Evolutionary conservation across 495 filamentous ascomycete species (phyloP), one percentile per base, ranked within the genome.

Genomic region (Aspergillus baeticus): DNA sequence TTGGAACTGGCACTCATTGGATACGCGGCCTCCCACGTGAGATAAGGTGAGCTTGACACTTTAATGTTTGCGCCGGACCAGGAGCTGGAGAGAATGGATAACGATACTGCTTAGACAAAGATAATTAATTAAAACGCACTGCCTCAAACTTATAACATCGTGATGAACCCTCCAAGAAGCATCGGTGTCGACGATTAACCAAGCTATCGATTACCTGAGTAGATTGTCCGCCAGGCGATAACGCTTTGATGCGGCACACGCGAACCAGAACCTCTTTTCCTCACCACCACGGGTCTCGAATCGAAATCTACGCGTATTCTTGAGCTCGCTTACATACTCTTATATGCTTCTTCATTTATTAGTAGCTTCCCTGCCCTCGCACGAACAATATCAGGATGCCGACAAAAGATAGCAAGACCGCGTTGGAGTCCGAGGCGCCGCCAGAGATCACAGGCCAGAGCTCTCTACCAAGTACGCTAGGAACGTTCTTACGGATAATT

Each of bases 401-500:
- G 21, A 92, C 96, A 78, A 97, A 96, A 72, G 91, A 87, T 43
- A 34, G 15, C 31, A 61, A 61, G 34, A 18, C 55, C 59, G 82
- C 85, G 1, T 86, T 89, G 29, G 94, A 94, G 53, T 59, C 66
- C 14, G 22, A 57, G n/a, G 39, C 82, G 82, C 57, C 87, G 36
- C 86, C 89, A 61, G 91, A 96, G 73, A 84, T 88, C 51, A 94
- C 89, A 10, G 94, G 95, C 61, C 84, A 89, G 57, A 87, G 87
- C 11, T 84, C 87, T 54, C 83, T 98, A 7, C 95, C 94, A 29
- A 77, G 94, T 98, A 76, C 76, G 90, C 77, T 48, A 15, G 5
- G 50, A 2, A 23, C 34, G 14, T 23, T 36, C n/a, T 49, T 13
- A 1, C 10, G 10, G 26, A 42, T 26, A 42, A n/a, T 34, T 1